A percentile compares a stretch with the other conserved stretches of the same genome.
phyloP scores from a whole-genome alignment of 169 alveolate species.

The Perkinsus olseni region DNA sequence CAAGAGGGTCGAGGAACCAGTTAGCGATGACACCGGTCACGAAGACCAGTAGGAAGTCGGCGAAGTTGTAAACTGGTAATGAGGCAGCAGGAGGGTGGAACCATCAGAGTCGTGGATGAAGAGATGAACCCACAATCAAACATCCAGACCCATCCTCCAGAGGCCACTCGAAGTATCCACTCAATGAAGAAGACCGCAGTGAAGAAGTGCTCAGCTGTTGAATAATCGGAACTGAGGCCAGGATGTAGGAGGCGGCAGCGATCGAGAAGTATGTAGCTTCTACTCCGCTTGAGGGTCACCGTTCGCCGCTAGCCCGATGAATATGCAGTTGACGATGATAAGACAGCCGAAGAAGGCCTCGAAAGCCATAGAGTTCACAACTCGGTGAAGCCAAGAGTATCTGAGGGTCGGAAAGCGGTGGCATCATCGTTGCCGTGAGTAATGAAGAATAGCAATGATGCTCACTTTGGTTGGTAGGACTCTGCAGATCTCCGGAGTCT shows the following conservation, averaged over 20 bases:
- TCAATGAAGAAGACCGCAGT: constrained; percentile 4
- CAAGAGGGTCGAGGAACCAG: constrained; percentile 13
- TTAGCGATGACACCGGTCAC: constrained; percentile 7
- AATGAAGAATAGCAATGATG: not conserved
- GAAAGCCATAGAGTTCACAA: constrained; percentile 1
- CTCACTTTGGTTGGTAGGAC: not conserved
- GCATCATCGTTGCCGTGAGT: not conserved
- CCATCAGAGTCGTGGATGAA: not conserved
- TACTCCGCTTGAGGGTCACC: not conserved
- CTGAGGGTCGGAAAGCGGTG: not conserved
- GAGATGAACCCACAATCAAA: not conserved
- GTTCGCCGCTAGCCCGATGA: constrained; percentile 2
- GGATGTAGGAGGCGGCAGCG: not conserved
- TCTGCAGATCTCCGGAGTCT: not conserved
- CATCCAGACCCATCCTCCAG: constrained; percentile 4
- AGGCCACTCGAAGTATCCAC: not conserved
- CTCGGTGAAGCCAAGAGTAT: not conserved
- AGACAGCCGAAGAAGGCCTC: constrained; percentile 2
- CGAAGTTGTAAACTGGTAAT: not conserved
- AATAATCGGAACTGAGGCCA: not conserved
- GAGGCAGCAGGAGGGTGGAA: not conserved
- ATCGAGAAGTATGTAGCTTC: not conserved
- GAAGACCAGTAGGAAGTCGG: constrained; percentile 7
- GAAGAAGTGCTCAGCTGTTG: not conserved
- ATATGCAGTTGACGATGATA: not conserved